Conservation (phyloP, 1,284 basidiomycete species). For the Ustilago esculenta region DNA sequence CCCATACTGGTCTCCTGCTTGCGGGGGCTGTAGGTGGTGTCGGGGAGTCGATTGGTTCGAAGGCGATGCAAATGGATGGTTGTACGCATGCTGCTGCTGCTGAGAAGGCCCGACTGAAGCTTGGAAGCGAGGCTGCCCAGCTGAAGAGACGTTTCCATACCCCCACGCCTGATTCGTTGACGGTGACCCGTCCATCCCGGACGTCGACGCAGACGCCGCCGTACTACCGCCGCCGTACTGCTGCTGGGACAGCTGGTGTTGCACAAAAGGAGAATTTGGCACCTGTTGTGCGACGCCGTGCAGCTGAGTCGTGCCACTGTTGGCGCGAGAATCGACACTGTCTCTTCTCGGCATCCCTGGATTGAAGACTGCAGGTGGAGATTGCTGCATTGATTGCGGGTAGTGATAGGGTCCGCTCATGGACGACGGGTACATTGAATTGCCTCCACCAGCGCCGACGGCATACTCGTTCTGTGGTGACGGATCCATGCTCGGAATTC, state of each 20-base stretch:
- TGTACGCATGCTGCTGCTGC: conserved; percentile 10
- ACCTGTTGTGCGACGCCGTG: conserved; percentile 1
- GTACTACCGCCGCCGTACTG: conserved; percentile 1
- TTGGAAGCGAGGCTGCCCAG: conserved; percentile 7
- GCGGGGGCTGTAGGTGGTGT: conserved; percentile 11
- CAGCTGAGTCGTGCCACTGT: conserved; percentile 2
- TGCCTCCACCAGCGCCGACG: too few species aligned
- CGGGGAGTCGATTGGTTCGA: conserved; percentile 12
- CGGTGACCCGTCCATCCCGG: too few species aligned
- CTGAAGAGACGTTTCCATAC: not conserved
- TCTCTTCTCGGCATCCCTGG: not conserved
- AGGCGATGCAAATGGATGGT: conserved; percentile 3
- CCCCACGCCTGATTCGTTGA: conserved; percentile 5
- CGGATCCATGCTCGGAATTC: not conserved
- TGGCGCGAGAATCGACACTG: not conserved
- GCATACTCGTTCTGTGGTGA: conserved; percentile 11
- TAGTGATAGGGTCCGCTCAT: not conserved
- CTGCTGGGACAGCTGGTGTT: conserved; percentile 13
- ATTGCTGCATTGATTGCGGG: conserved; percentile 1
- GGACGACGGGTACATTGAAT: not conserved
- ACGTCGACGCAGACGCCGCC: too few species aligned
- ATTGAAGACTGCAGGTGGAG: not conserved
- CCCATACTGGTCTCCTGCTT: conserved; percentile 3
- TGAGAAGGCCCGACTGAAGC: conserved; percentile 9
- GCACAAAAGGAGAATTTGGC: not conserved